phyloP scores from a whole-genome alignment of 1,139 yeast genomes.

The Ogataea hybrid region DNA sequence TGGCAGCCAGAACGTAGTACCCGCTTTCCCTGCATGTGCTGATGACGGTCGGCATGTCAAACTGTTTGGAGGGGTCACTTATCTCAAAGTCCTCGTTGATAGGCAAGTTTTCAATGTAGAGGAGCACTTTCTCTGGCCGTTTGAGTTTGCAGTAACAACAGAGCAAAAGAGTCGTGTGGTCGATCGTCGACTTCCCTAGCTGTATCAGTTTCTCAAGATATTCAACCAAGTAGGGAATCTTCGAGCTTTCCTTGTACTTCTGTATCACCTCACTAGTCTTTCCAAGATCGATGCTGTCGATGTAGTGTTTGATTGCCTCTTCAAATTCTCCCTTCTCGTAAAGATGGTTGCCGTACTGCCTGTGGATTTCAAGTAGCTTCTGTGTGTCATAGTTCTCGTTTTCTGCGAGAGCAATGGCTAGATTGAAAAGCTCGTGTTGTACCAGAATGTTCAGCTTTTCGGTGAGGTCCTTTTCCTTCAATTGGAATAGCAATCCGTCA shows the following conservation, averaged over 20 bases:
- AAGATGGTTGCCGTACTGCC: slow-evolving; percentile 67
- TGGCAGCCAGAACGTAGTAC: slow-evolving; percentile 66
- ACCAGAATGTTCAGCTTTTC: slow-evolving; percentile 70
- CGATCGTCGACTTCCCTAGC: slow-evolving; percentile 55
- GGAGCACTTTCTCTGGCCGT: slow-evolving; percentile 53
- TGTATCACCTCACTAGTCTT: slow-evolving; percentile 78
- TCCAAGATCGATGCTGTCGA: slow-evolving; percentile 40
- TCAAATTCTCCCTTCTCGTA: slow-evolving; percentile 63
- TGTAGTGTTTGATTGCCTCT: slow-evolving; percentile 70
- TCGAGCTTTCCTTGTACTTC: slow-evolving; percentile 82
- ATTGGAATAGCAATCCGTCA: slow-evolving; percentile 71
- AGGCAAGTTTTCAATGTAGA: slow-evolving; percentile 49
- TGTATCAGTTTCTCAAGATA: slow-evolving; percentile 62
- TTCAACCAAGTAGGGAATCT: slow-evolving; percentile 60
- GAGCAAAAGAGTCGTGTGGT: slow-evolving; percentile 77
- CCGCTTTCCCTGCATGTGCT: slow-evolving; percentile 77
- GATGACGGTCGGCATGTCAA: slow-evolving; percentile 72
- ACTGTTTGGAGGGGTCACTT: slow-evolving; percentile 36
- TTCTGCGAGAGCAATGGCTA: slow-evolving; percentile 71
- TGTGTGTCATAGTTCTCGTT: slow-evolving; percentile 37
- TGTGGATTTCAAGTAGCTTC: slow-evolving; percentile 52
- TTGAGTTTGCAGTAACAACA: slow-evolving; percentile 84
- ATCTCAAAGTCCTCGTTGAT: slow-evolving; percentile 37
- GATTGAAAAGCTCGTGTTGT: slow-evolving; percentile 66
- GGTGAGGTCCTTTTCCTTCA: slow-evolving; percentile 64